A percentile compares a stretch with the other conserved stretches of the same genome.
Evolutionary conservation across 2,329 filamentous ascomycete genomes (phyloP).

Genomic region (Escovopsis sp.): DNA sequence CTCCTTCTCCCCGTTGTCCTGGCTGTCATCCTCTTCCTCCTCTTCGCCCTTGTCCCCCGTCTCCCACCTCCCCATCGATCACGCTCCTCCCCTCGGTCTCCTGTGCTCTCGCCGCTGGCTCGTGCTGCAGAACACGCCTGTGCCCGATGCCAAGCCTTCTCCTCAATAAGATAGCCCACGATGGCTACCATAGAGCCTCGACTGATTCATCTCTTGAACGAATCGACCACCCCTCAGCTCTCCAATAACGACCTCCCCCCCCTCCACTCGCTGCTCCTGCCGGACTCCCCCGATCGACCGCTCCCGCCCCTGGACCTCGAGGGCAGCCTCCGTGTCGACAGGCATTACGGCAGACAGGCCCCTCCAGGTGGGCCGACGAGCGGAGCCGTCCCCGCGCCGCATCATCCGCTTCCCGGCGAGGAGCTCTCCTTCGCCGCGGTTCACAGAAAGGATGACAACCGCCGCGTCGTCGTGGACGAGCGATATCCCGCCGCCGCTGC

Average conservation of each 20-base stretch:
- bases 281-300: constrained; percentile 27
- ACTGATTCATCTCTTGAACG: constrained; percentile 49
- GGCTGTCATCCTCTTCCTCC: too few relatives aligned
- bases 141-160: constrained; percentile 13
- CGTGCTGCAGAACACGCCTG: constrained; percentile 7
- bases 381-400: constrained; percentile 4
- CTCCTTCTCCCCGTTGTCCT: too few relatives aligned
- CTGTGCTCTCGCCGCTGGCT: neutral
- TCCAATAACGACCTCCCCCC: constrained; percentile 38
- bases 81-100: neutral
- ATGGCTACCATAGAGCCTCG: constrained; percentile 54
- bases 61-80: too few relatives aligned
- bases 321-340: constrained; percentile 26
- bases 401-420: constrained; percentile 9
- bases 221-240: constrained; percentile 32
- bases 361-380: neutral
- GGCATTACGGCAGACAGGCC: constrained; percentile 6
- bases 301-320: constrained; percentile 39
- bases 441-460: constrained; percentile 10
- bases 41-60: too few relatives aligned
- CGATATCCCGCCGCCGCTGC: constrained; percentile 11
- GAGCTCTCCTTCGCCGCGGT: constrained; percentile 5
- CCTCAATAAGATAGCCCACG: constrained; percentile 20
- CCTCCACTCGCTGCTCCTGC: constrained; percentile 31
- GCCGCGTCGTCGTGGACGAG: constrained; percentile 8